These are phyloP conservation scores for Nissolia schottii DNA, from an alignment of 306 rosid genomes.

Conservation along the genomic window DNA sequence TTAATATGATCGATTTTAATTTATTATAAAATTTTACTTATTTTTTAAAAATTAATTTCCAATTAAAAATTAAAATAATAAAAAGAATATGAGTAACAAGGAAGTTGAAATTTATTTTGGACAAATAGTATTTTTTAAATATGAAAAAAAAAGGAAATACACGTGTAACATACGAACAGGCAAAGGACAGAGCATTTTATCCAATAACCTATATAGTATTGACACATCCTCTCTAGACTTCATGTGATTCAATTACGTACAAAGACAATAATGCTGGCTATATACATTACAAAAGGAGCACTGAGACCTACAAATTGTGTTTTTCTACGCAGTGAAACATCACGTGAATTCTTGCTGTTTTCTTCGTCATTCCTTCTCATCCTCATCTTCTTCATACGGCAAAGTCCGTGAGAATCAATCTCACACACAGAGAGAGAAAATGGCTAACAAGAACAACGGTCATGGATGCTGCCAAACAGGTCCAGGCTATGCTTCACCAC, in stretches of 20 bases:
- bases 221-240: neutral
- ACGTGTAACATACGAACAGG: too few species aligned
- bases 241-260: neutral
- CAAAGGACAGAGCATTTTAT: neutral
- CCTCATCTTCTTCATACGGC: neutral
- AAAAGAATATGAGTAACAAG: too few species aligned
- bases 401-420: neutral
- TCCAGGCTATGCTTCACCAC: conserved; percentile 81
- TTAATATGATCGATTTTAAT: too few species aligned
- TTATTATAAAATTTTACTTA: too few species aligned
- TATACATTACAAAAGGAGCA: neutral
- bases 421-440: neutral
- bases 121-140: too few species aligned
- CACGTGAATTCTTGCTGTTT: neutral
- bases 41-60: too few species aligned
- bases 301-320: too few species aligned
- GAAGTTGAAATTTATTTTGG: too few species aligned
- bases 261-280: neutral
- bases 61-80: too few species aligned
- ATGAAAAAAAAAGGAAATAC: too few species aligned
- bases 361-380: neutral
- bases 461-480: conserved; percentile 58
- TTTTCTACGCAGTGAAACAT: neutral
- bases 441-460: conserved; percentile 4
- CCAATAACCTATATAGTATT: too few species aligned